Evolutionary conservation across 208 protist species (phyloP), one percentile per base, ranked within the genome.

Genomic region (Crithidia thermophila): DNA sequence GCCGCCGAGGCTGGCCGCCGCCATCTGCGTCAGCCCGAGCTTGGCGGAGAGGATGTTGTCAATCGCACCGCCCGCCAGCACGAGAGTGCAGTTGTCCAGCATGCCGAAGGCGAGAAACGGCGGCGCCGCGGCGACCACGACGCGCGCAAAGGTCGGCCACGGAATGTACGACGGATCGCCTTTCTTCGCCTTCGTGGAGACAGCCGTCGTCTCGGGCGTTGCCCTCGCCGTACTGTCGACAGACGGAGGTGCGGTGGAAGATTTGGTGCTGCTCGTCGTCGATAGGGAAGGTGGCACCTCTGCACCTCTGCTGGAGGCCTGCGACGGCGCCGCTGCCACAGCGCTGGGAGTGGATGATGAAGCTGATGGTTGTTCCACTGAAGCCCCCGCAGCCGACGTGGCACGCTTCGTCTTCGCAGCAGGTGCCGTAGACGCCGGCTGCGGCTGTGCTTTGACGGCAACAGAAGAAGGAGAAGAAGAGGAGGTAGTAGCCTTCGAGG

Each of bases 21-120:
- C 79, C 89, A 97, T 91, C 37, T 74, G 69, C 10, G 90, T 83
- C 10, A 94, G 52, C 10, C 79, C 70, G 34, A 94, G 86, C 33
- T 66, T 64, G 31, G 82, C 77, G 8, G 84, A 80, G 36, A 94
- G 59, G 37, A 72, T 75, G 57, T 76, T 79, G 56, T 97, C 92
- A 57, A 97, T 90, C 0, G 79, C 77, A 45, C 93, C 90, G 9
- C 92, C 90, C 27, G 79, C 80, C 11, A 93, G 74, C 13, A 97
- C 75, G 23, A 97, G 68, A 11, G 87, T 90, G 47, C 65, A 63
- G 64, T 97, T 97, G 75, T 95, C 90, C 18, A 95, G 70, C 50
- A 89, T 62, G 23, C 92, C 92, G 62, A 97, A 97, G 1, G 87
- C 92, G 28, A 94, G 72, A 50, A 97, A 97, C 4, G 92, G 92